These are phyloP conservation scores for Tetragonia tetragonoides DNA, from an alignment of 148 eudicot species.

Conservation along the genomic window DNA sequence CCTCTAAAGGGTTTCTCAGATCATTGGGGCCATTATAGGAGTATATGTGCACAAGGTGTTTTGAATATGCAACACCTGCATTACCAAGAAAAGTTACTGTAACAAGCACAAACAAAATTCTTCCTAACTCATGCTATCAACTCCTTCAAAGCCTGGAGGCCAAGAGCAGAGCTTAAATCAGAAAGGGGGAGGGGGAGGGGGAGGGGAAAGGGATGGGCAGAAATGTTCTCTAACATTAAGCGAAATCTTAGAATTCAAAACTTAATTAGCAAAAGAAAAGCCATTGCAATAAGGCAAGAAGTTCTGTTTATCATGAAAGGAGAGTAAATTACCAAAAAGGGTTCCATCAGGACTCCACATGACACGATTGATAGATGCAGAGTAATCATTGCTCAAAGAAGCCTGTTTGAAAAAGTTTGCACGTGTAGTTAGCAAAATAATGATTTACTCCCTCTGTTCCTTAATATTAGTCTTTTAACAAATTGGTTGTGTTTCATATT, in stretches of 20 bases:
- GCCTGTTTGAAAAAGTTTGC: constrained; percentile 34
- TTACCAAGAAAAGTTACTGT: constrained; percentile 1
- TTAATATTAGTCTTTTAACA: too few relatives aligned
- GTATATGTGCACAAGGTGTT: constrained; percentile 81
- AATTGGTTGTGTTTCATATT: too few relatives aligned
- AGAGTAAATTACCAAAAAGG: constrained; percentile 48
- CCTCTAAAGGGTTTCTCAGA: constrained; percentile 83
- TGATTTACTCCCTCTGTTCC: background rate
- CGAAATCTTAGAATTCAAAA: background rate
- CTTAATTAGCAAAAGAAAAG: background rate
- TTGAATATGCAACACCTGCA: constrained; percentile 92
- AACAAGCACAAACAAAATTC: background rate
- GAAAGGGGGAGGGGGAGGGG: background rate
- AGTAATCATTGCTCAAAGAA: constrained; percentile 53
- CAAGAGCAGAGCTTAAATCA: background rate
- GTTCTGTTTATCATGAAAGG: constrained; percentile 5
- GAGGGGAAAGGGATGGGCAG: too few relatives aligned
- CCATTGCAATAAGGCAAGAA: background rate
- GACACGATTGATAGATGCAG: constrained; percentile 73
- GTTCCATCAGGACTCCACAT: constrained; percentile 83
- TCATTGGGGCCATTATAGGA: constrained; percentile 65
- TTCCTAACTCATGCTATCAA: background rate
- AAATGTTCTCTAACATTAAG: background rate
- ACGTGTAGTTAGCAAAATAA: constrained; percentile 11
- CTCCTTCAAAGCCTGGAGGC: background rate